Percentiles rank a stretch among this genome's conserved stretches.
These are phyloP conservation scores for Zymoseptoria ardabiliae DNA, from an alignment of 2,329 filamentous ascomycete genomes.

Conservation along the genomic window DNA sequence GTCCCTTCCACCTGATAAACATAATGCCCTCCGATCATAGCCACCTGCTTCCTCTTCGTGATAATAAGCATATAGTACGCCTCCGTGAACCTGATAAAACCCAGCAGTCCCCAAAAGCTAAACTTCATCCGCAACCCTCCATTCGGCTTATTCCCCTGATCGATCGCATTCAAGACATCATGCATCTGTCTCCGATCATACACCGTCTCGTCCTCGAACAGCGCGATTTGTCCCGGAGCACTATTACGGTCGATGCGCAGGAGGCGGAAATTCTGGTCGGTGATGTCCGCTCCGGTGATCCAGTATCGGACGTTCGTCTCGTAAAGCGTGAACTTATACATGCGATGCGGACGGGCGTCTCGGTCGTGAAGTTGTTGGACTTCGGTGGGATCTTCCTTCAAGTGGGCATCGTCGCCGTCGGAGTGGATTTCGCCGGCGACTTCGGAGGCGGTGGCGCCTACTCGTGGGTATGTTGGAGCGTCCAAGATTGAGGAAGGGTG, in stretches of 20 bases:
- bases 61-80: conserved; percentile 96
- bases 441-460: conserved; percentile 25
- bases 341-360: conserved; percentile 35
- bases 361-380: conserved; percentile 12
- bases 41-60: conserved; percentile 91
- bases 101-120: conserved; percentile 86
- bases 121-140: conserved; percentile 85
- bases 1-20: conserved; percentile 93
- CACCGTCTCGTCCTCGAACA: conserved; percentile 90
- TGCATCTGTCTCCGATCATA: conserved; percentile 91
- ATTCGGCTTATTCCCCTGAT: conserved; percentile 85
- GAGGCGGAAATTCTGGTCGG: conserved; percentile 81
- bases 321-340: conserved; percentile 98
- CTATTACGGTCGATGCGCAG: conserved; percentile 90
- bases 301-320: conserved; percentile 92
- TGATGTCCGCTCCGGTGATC: conserved; percentile 84
- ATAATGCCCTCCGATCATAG: conserved; percentile 92
- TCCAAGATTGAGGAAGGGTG: conserved; percentile 11
- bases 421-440: conserved; percentile 14
- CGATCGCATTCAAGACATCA: conserved; percentile 84
- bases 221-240: conserved; percentile 67
- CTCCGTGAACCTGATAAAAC: conserved; percentile 93
- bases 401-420: conserved; percentile 17
- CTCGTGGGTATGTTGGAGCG: conserved; percentile 18
- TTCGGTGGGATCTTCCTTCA: conserved; percentile 12